Evolutionary conservation across 2,329 filamentous ascomycete genomes (phyloP), one percentile per base, ranked within the genome.

Genomic region (Daldinia sp.): DNA sequence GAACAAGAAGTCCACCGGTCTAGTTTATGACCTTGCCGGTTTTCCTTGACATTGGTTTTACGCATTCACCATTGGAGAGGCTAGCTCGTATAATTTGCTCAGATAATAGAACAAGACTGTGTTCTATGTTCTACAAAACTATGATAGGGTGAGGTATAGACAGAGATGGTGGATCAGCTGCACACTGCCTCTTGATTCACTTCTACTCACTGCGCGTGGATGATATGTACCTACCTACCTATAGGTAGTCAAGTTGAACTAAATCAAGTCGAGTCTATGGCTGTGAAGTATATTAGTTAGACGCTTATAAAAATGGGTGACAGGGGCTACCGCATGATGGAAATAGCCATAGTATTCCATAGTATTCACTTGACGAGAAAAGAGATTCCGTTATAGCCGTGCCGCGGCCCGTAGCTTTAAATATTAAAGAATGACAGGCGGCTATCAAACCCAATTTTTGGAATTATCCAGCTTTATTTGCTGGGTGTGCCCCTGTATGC

Each of bases 401-500:
- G 50, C 6, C 50, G 39, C 55, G 61, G 53, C 35, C 20, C 58
- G 26, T 33, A 18, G 6, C 26, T 51, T 30, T 10, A 30, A 48
- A 33, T 26, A 56, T 56, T 30, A 26, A 30, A n/a, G 26, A 26
- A 48, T 56, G 13, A 12, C 35, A 46, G 57, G 65, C 68, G 63
- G 62, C 56, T 71, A 68, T 44, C 35, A 50, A 68, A 46, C 65
- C 60, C 59, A 57, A 61, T 46, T 62, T 68, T 68, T 54, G 28
- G 13, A 63, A 59, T 54, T 57, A 28, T 50, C 46, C 7, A 44
- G 41, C 53, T 23, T 28, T 41, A 26, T 55, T 33, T 60, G 20
- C 30, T 57, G 39, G 46, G 46, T 51, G 15, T 51, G 53, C 23
- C 35, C 53, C 53, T 56, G 37, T 37, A 60, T 60, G 42, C 44